Base-by-base conservation (phyloP, 106 monocot genomes). In the Vanilla planifolia region DNA sequence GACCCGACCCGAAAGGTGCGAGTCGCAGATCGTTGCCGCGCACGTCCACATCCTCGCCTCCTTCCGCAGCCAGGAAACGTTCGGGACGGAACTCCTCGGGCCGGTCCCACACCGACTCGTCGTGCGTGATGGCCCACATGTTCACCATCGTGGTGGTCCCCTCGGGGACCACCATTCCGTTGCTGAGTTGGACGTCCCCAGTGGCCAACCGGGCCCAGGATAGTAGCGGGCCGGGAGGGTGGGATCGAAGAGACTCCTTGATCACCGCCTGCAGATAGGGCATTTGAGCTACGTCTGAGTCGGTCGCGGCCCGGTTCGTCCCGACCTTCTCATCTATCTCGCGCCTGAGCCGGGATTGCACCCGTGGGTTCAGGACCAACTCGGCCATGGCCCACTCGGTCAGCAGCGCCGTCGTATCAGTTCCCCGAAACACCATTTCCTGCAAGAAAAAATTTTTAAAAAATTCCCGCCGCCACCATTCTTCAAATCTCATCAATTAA, bases 391-490 rank as follows among this genome's bases (percentile, higher is more conserved):
- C 68, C 84, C 84, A 85, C 64, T 85, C 84, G 1, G 84, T 85
- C 52, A 85, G 67, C 41, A 85, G 56, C 11, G 85, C 80, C 21
- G 76, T 80, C 23, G 85, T 85, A 73, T 80, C 85, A 11, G 85
- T 85, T 0, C 80, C 85, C 8, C 85, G 68, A 21, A 85, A 85
- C 27, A 85, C 77, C 85, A 85, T 85, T 53, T 85, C 85, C 85
- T 85, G 55, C 40, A 39, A 11, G 15, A 24, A 50, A 9, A 44
- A 3, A 44, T 14, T 1, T 51, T 27, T 28, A 25, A 14, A 6
- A 10, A 51, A 28, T 13, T 26, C 47, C 9, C 6, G 40, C 40
- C 40, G 7, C 14, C 40, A 40, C 1, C 4, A 9, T 14, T 1
- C 1, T 40, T 14, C 40, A 40, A 40, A 0, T 40, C 0, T 14